A percentile compares a stretch with the other conserved stretches of the same genome.
Evolutionary conservation across 768 basidiomycete genomes (phyloP).

Genomic region (Kondoa subrosea): DNA sequence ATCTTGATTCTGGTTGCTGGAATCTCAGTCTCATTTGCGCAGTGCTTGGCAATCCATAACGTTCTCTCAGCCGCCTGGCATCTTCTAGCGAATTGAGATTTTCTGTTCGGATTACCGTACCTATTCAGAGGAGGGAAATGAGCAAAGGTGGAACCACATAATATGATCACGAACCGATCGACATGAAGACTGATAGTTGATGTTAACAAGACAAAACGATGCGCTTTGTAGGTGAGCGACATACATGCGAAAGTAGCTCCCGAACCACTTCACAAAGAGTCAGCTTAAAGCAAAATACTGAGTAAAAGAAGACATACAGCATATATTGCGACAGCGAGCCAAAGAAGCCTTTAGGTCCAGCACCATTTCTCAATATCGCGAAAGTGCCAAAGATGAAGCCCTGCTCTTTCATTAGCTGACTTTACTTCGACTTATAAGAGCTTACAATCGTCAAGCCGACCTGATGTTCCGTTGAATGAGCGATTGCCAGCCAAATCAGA

Average conservation of each 20-base stretch:
- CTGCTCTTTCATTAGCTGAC: not conserved
- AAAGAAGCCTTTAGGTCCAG: conserved; percentile 74
- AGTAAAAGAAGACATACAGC: conserved; percentile 36
- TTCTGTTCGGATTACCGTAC: conserved; percentile 7
- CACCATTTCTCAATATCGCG: conserved; percentile 74
- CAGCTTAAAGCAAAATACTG: not conserved
- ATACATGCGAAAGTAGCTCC: conserved; percentile 84
- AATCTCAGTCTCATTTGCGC: not conserved
- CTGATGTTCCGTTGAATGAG: not conserved
- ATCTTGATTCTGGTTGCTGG: not conserved
- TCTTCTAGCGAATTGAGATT: not conserved
- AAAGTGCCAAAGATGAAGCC: conserved; percentile 94
- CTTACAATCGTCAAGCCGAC: not conserved
- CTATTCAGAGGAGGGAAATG: not conserved
- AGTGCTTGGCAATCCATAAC: not conserved
- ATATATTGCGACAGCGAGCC: conserved; percentile 94
- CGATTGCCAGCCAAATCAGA: not conserved
- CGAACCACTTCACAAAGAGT: conserved; percentile 41
- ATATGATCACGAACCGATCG: conserved; percentile 9
- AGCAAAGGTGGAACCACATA: not conserved
- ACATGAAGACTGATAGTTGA: not conserved
- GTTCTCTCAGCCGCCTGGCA: not conserved
- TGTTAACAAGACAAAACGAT: not conserved
- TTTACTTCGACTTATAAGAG: not conserved
- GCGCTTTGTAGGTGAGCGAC: conserved; percentile 43